These are phyloP conservation scores for Aspergillus avenaceus DNA, from an alignment of 495 filamentous ascomycete species.

Conservation along the genomic window DNA sequence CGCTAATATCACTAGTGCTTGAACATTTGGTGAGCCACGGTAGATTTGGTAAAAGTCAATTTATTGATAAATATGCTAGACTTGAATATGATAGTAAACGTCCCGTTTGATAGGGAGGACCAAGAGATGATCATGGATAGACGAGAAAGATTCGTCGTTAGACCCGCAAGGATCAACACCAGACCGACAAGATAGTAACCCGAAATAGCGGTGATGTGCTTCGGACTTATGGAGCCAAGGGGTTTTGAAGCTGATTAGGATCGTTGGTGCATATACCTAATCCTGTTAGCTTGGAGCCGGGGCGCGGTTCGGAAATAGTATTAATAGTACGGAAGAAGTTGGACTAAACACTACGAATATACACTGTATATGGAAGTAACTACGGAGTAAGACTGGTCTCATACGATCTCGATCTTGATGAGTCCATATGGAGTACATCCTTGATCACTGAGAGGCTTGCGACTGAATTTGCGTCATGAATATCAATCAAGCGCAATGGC, in stretches of 20 bases:
- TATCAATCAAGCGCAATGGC: too few species aligned
- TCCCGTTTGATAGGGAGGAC: too few species aligned
- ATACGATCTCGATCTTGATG: too few species aligned
- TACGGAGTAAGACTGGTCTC: too few species aligned
- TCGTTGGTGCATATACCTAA: conserved; percentile 10
- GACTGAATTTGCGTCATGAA: too few species aligned
- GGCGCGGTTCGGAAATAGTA: conserved; percentile 3
- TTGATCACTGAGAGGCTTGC: too few species aligned
- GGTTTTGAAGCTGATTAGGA: conserved; percentile 9
- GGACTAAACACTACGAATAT: too few species aligned
- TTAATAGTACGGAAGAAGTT: too few species aligned
- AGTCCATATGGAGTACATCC: too few species aligned
- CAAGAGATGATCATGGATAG: too few species aligned
- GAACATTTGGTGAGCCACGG: background rate
- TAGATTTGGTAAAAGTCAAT: background rate
- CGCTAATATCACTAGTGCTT: background rate
- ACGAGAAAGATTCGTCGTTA: background rate
- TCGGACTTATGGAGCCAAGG: background rate
- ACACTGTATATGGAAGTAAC: too few species aligned
- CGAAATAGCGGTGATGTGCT: background rate
- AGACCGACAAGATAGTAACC: background rate
- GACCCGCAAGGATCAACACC: background rate
- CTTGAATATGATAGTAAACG: background rate
- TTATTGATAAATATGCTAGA: background rate
- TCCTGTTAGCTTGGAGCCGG: conserved; percentile 4